These are phyloP conservation scores for Ambrosia artemisiifolia DNA, from an alignment of 129 eudicot species.

Conservation along the genomic window DNA sequence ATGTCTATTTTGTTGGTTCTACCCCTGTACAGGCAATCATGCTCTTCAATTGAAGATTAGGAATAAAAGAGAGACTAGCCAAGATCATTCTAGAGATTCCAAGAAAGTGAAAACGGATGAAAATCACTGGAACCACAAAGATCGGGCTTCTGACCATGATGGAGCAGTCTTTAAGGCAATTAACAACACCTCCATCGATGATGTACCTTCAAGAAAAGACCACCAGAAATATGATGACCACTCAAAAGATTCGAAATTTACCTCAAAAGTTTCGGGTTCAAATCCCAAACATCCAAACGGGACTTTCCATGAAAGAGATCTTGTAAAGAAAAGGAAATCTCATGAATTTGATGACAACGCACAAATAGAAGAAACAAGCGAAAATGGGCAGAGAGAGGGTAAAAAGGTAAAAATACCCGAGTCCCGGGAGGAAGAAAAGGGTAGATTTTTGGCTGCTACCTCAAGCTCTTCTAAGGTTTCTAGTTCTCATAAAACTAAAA, in stretches of 20 bases:
- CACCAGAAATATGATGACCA: slow-evolving; percentile 21
- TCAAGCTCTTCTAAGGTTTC: slow-evolving; percentile 97
- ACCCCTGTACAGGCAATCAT: slow-evolving; percentile 41
- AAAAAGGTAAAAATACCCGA: slow-evolving; percentile 64
- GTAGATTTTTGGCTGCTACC: slow-evolving; percentile 62
- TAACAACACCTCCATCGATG: slow-evolving; percentile 32
- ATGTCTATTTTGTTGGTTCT: slow-evolving; percentile 22
- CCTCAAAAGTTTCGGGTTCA: slow-evolving; percentile 13
- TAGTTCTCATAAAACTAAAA: slow-evolving; percentile 71
- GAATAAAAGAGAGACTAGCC: slow-evolving; percentile 58
- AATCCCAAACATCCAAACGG: slow-evolving; percentile 34
- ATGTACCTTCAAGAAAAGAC: slow-evolving; percentile 42
- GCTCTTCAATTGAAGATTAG: slow-evolving; percentile 42
- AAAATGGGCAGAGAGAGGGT: slow-evolving; percentile 48
- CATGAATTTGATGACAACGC: slow-evolving; percentile 35
- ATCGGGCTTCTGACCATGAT: slow-evolving; percentile 42
- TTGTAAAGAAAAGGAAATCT: slow-evolving; percentile 55
- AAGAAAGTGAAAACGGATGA: slow-evolving; percentile 59
- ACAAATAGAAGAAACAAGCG: slow-evolving; percentile 41
- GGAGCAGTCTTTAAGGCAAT: slow-evolving; percentile 41
- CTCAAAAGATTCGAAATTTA: slow-evolving; percentile 40
- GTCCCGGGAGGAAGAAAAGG: slow-evolving; percentile 56
- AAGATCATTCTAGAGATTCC: slow-evolving; percentile 59
- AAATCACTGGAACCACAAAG: slow-evolving; percentile 33
- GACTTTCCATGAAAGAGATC: slow-evolving; percentile 31